Evolutionary conservation across 495 filamentous ascomycete genomes (phyloP).

Genomic region (Aspergillus taichungensis): DNA sequence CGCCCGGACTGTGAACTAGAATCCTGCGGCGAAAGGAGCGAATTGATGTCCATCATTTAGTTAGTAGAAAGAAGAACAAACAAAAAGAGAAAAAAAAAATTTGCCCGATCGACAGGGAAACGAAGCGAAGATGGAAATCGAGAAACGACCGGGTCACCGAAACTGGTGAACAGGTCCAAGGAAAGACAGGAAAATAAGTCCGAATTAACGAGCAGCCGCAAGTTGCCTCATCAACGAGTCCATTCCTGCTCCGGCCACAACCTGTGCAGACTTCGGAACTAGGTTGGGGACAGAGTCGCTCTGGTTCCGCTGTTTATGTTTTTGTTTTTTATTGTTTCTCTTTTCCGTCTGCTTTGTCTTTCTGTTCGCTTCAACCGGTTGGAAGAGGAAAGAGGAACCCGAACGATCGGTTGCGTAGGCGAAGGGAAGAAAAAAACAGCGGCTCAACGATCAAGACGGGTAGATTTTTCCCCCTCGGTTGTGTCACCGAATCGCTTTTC

Average conservation of each 20-base stretch:
- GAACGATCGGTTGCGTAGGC: background rate
- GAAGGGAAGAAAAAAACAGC: slow-evolving; percentile 1
- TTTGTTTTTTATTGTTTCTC: background rate
- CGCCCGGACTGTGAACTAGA: slow-evolving; percentile 42
- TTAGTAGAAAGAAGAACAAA: background rate
- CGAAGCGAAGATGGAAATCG: background rate
- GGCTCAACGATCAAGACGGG: background rate
- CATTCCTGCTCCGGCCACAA: slow-evolving; percentile 32
- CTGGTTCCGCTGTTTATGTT: background rate
- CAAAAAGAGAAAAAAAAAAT: slow-evolving; percentile 7
- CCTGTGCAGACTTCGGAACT: slow-evolving; percentile 13
- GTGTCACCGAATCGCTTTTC: no score
- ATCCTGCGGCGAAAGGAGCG: slow-evolving; percentile 61
- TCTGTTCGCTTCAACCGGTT: no score
- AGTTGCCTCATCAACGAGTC: slow-evolving; percentile 33
- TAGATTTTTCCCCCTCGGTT: no score
- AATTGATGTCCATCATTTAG: slow-evolving; percentile 61
- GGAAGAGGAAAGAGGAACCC: no score
- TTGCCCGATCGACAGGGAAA: background rate
- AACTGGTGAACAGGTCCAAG: slow-evolving; percentile 2
- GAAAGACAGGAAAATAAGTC: slow-evolving; percentile 15
- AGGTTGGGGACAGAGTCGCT: background rate
- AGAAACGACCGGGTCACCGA: slow-evolving; percentile 4
- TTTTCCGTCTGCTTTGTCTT: no score
- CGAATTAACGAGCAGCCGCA: slow-evolving; percentile 24